Percentiles rank a stretch among this genome's conserved stretches.
These are phyloP conservation scores for Trichosporon asahii DNA, from an alignment of 1,284 basidiomycete species.

Conservation along the genomic window DNA sequence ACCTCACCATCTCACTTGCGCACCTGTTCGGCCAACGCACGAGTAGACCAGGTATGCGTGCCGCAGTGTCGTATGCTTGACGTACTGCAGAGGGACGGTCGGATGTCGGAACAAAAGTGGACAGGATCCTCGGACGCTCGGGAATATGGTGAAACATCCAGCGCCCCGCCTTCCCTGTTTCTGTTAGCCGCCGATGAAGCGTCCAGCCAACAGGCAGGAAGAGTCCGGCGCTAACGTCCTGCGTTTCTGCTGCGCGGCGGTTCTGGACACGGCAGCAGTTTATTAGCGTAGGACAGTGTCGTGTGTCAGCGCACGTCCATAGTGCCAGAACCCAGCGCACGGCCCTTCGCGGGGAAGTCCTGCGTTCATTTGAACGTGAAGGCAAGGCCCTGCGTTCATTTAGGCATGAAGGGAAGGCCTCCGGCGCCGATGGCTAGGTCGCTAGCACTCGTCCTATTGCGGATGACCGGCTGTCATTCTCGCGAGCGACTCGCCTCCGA, in stretches of 20 bases:
- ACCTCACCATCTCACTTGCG: neutral
- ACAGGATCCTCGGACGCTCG: neutral
- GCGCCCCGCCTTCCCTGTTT: neutral
- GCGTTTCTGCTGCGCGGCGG: neutral
- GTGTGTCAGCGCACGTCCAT: neutral
- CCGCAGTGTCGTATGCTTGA: neutral
- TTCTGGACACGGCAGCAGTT: neutral
- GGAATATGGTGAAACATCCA: slow-evolving; percentile 3
- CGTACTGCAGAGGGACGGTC: neutral
- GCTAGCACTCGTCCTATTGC: too few relatives aligned
- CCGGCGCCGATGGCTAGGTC: neutral
- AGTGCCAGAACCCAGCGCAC: neutral
- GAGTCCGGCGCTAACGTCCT: neutral
- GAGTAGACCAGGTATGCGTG: neutral
- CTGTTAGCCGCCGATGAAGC: neutral
- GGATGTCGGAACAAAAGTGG: neutral
- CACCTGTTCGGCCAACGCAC: neutral
- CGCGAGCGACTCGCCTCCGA: neutral
- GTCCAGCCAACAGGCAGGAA: neutral
- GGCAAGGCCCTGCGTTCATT: neutral
- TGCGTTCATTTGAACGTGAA: neutral
- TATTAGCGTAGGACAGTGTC: too few relatives aligned
- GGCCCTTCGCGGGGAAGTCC: neutral
- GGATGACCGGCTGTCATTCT: neutral
- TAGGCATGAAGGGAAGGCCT: neutral